Evolutionary conservation across 371 early-diverging fungal genomes (phyloP).

Genomic region (Mortierella sp.): DNA sequence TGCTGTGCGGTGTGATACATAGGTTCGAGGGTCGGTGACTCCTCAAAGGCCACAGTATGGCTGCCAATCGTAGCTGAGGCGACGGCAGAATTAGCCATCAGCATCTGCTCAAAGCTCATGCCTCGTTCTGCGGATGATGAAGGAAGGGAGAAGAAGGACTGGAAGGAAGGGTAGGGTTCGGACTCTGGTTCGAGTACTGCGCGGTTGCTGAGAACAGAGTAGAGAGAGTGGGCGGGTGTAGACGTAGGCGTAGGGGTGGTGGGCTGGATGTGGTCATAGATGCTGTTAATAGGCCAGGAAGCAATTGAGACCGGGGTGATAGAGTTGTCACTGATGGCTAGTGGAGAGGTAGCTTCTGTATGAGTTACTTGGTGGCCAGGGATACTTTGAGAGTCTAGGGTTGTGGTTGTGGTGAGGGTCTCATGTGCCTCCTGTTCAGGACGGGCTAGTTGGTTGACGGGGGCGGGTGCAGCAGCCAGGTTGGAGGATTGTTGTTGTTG

Average conservation of each 20-base stretch:
- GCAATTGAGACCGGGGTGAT: neutral
- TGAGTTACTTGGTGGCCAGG: neutral
- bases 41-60: neutral
- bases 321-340: neutral
- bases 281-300: neutral
- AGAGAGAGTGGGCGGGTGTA: neutral
- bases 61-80: neutral
- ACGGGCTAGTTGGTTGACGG: neutral
- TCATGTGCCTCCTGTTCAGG: neutral
- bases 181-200: conserved; percentile 11
- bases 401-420: neutral
- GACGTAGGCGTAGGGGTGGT: too few relatives aligned
- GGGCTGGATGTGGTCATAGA: neutral
- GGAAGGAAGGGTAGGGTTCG: conserved; percentile 26
- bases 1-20: neutral
- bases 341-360: neutral
- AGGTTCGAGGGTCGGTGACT: neutral
- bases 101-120: conserved; percentile 39
- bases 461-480: neutral
- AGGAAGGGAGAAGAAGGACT: conserved; percentile 37
- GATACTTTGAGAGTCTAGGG: neutral
- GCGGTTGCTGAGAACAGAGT: neutral
- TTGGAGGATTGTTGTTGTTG: neutral
- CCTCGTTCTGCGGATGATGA: conserved; percentile 24
- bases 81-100: conserved; percentile 25